These are phyloP conservation scores for Furcasterigmium sp. DNA, from an alignment of 2,329 filamentous ascomycete species.

Conservation along the genomic window DNA sequence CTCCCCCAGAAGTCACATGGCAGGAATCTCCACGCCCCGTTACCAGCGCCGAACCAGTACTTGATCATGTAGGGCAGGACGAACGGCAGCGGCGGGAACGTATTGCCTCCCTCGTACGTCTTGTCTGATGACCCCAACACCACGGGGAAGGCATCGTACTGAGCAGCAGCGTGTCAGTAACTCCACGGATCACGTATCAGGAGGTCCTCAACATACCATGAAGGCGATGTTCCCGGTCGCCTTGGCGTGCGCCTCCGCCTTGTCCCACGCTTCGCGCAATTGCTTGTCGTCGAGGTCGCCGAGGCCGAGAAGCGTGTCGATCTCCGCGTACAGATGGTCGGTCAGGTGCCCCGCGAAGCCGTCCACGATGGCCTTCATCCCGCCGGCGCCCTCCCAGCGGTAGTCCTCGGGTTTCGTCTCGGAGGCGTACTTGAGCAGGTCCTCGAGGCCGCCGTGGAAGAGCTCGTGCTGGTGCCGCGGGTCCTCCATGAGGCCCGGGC, in stretches of 20 bases:
- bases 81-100: conserved; percentile 16
- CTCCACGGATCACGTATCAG: neutral
- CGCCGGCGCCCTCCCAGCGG: conserved; percentile 13
- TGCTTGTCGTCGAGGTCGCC: conserved; percentile 14
- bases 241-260: conserved; percentile 12
- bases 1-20: conserved; percentile 19
- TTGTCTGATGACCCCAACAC: conserved; percentile 17
- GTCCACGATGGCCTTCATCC: conserved; percentile 18
- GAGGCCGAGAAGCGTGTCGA: conserved; percentile 17
- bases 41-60: conserved; percentile 16
- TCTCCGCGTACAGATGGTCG: conserved; percentile 21
- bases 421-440: conserved; percentile 18
- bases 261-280: conserved; percentile 10
- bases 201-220: conserved; percentile 9
- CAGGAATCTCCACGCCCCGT: conserved; percentile 20
- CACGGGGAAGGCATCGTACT: conserved; percentile 16
- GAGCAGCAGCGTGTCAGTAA: neutral
- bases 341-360: conserved; percentile 15
- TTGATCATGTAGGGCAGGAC: conserved; percentile 17
- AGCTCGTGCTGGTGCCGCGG: conserved; percentile 25
- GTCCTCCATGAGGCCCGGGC: conserved; percentile 22
- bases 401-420: conserved; percentile 16
- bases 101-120: conserved; percentile 17
- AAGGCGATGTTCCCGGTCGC: conserved; percentile 8
- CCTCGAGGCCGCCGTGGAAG: conserved; percentile 22